phyloP scores from a whole-genome alignment of 2,329 filamentous ascomycete species.

The Fusarium graminum region DNA sequence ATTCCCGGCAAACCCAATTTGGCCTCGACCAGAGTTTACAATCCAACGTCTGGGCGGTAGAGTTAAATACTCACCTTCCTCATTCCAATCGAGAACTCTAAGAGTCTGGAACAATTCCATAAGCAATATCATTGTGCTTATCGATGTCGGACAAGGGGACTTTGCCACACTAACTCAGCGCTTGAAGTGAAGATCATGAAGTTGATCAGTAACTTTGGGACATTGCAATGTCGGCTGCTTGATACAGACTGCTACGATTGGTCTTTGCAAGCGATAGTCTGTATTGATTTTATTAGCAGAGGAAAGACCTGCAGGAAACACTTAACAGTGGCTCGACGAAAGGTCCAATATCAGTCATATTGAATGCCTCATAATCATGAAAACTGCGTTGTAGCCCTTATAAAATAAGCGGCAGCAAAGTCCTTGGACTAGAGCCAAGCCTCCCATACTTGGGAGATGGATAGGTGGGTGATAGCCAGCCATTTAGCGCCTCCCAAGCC shows the following conservation, averaged over 20 bases:
- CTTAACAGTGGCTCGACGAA: not conserved
- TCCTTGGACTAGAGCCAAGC: slow-evolving; percentile 18
- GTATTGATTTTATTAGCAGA: not conserved
- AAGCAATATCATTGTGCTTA: slow-evolving; percentile 6
- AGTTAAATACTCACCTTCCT: not conserved
- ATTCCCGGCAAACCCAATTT: slow-evolving; percentile 32
- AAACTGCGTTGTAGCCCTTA: not conserved
- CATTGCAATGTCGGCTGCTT: slow-evolving; percentile 33
- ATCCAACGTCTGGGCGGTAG: slow-evolving; percentile 3
- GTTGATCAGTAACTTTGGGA: slow-evolving; percentile 40
- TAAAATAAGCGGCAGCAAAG: slow-evolving; percentile 5
- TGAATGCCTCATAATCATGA: slow-evolving; percentile 28
- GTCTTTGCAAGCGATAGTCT: slow-evolving; percentile 4
- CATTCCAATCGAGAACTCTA: slow-evolving; percentile 9
- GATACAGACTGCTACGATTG: slow-evolving; percentile 8
- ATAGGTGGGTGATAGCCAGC: slow-evolving; percentile 25
- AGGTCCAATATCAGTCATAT: not conserved
- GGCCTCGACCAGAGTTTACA: slow-evolving; percentile 1
- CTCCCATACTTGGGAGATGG: slow-evolving; percentile 10
- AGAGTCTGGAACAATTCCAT: slow-evolving; percentile 21
- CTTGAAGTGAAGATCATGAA: slow-evolving; percentile 38
- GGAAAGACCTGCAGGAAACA: not conserved
- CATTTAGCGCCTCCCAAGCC: slow-evolving; percentile 41
- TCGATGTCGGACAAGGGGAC: slow-evolving; percentile 1
- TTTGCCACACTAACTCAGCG: slow-evolving; percentile 20